Evolutionary conservation across 2,329 filamentous ascomycete genomes (phyloP).

Genomic region (Akanthomyces uredinophilus): DNA sequence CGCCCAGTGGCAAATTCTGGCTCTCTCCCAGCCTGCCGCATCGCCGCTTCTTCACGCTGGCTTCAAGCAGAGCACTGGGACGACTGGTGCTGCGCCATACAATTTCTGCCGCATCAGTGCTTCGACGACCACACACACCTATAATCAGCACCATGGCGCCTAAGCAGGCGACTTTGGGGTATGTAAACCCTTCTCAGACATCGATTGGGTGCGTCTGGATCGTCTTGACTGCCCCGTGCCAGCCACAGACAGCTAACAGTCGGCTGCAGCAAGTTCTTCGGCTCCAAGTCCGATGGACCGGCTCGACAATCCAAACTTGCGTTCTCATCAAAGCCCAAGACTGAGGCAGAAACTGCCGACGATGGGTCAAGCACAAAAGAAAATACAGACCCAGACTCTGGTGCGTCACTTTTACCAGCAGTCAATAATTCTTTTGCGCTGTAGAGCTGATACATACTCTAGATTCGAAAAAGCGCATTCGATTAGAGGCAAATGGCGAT

Average conservation of each 20-base stretch:
- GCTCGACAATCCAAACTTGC: slow-evolving; percentile 74
- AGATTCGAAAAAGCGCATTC: slow-evolving; percentile 45
- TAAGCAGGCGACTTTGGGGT: slow-evolving; percentile 84
- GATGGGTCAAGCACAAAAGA: slow-evolving; percentile 30
- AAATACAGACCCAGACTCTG: slow-evolving; percentile 34
- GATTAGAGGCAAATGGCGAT: slow-evolving; percentile 18
- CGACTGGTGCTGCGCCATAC: slow-evolving; percentile 9
- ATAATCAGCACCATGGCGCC: slow-evolving; percentile 35
- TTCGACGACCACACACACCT: neutral
- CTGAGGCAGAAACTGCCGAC: slow-evolving; percentile 25
- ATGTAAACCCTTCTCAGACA: slow-evolving; percentile 69
- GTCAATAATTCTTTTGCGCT: neutral
- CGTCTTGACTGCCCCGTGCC: neutral
- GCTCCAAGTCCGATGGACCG: slow-evolving; percentile 48
- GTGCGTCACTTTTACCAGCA: slow-evolving; percentile 23
- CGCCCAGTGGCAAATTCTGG: neutral
- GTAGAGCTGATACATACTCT: neutral
- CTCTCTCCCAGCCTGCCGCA: neutral
- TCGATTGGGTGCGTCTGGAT: slow-evolving; percentile 61
- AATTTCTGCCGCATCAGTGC: neutral
- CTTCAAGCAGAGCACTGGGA: slow-evolving; percentile 6
- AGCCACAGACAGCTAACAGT: neutral
- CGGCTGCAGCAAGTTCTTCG: slow-evolving; percentile 74
- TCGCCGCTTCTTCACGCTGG: slow-evolving; percentile 7
- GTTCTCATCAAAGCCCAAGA: slow-evolving; percentile 58